Evolutionary conservation across 768 basidiomycete species (phyloP).

Genomic region (Hericium coralloides): DNA sequence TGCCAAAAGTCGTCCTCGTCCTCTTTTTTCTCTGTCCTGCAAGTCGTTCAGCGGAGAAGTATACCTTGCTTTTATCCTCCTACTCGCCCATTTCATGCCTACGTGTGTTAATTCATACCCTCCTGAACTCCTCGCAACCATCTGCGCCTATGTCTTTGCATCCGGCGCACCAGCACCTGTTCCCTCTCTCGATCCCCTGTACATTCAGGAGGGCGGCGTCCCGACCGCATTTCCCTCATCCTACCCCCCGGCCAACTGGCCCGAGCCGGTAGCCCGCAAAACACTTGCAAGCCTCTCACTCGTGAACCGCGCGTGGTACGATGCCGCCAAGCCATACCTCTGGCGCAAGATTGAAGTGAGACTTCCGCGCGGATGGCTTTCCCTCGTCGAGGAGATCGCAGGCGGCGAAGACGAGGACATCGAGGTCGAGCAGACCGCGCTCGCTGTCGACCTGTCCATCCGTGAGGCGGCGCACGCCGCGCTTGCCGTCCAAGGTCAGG

Average conservation of each 20-base stretch:
- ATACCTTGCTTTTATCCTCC: not conserved
- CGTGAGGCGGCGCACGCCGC: constrained; percentile 59
- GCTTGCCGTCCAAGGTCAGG: constrained; percentile 14
- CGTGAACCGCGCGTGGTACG: constrained; percentile 70
- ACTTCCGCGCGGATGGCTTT: constrained; percentile 77
- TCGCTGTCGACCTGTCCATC: constrained; percentile 59
- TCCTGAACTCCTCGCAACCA: constrained; percentile 59
- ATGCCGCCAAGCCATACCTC: constrained; percentile 82
- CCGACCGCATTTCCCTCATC: constrained; percentile 68
- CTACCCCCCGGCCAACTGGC: constrained; percentile 61
- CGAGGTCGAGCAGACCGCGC: constrained; percentile 44
- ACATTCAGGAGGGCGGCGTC: constrained; percentile 28
- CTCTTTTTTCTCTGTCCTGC: not conserved
- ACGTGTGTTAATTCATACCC: constrained; percentile 34
- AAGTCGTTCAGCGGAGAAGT: not conserved
- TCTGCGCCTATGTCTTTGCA: constrained; percentile 66
- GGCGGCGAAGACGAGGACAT: constrained; percentile 54
- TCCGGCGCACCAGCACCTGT: constrained; percentile 45
- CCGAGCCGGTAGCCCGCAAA: constrained; percentile 53
- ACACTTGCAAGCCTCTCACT: constrained; percentile 67
- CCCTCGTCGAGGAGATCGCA: constrained; percentile 70
- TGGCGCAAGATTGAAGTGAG: constrained; percentile 81
- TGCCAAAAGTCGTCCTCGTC: not conserved
- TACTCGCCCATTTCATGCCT: not conserved
- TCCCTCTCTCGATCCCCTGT: constrained; percentile 64